Conservation (phyloP, 2,329 filamentous ascomycete genomes). For the Lomentospora prolificans region DNA sequence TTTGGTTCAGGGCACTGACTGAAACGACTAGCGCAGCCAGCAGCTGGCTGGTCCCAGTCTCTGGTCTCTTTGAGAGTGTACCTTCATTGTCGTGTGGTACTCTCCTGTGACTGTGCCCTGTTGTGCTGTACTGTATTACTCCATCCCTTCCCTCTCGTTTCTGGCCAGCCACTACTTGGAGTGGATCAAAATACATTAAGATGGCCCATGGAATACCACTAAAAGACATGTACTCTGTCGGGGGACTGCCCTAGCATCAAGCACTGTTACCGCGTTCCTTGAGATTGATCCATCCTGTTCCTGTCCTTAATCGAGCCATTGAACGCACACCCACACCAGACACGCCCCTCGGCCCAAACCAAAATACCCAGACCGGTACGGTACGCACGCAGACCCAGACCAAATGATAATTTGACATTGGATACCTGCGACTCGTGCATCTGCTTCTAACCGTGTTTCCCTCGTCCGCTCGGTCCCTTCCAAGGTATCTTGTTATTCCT, state of each 20-base stretch:
- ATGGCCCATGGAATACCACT: background rate
- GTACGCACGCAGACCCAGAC: background rate
- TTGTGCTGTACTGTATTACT: background rate
- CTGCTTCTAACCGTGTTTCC: slow-evolving; percentile 8
- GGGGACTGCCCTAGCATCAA: background rate
- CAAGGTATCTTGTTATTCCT: slow-evolving; percentile 5
- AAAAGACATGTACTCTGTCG: background rate
- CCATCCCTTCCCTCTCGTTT: no score
- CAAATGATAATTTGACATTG: slow-evolving; percentile 1
- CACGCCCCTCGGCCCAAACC: background rate
- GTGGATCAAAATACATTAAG: background rate
- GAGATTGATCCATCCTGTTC: background rate
- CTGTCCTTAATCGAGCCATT: background rate
- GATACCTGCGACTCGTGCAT: slow-evolving; percentile 5
- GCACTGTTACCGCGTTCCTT: background rate
- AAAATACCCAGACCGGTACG: slow-evolving; percentile 1
- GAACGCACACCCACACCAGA: background rate
- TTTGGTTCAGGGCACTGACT: slow-evolving; percentile 5
- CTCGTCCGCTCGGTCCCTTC: slow-evolving; percentile 8
- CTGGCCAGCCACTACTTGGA: no score
- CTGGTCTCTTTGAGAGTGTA: background rate
- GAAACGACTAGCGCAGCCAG: background rate
- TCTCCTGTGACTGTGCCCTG: background rate
- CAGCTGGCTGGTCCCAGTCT: background rate
- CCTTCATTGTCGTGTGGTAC: background rate